Percentiles rank a stretch among this genome's conserved stretches.
phyloP scores from a whole-genome alignment of 176 grass and related monocot genomes.

The Musa troglodytarum region DNA sequence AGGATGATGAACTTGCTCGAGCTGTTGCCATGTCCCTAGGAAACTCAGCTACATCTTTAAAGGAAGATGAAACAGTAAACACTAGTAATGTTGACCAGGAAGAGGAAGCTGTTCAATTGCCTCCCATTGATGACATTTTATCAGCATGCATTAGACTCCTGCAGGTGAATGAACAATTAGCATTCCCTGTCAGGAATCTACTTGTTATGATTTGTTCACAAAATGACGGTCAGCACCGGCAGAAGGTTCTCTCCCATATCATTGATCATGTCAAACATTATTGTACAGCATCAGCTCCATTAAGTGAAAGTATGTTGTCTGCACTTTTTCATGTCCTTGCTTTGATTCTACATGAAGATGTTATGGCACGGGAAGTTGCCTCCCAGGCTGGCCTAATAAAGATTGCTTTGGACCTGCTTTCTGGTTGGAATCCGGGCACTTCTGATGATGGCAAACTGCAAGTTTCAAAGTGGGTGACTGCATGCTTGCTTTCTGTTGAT shows the following conservation, averaged over 20 bases:
- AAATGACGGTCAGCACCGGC: constrained; percentile 82
- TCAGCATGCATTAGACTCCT: constrained; percentile 66
- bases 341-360: constrained; percentile 89
- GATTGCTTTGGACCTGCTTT: constrained; percentile 70
- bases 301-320: constrained; percentile 47
- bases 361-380: constrained; percentile 61
- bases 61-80: constrained; percentile 50
- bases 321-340: constrained; percentile 85
- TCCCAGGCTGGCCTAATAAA: constrained; percentile 66
- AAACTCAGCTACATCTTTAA: constrained; percentile 54
- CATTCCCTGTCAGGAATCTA: constrained; percentile 83
- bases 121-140: constrained; percentile 83
- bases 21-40: constrained; percentile 94
- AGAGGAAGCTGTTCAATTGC: constrained; percentile 70
- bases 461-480: constrained; percentile 88
- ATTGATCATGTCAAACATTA: constrained; percentile 81
- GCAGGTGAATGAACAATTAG: constrained; percentile 69
- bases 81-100: constrained; percentile 50
- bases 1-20: constrained; percentile 93
- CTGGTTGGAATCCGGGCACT: constrained; percentile 48
- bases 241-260: constrained; percentile 71
- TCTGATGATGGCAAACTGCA: constrained; percentile 32
- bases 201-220: constrained; percentile 86
- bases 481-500: constrained; percentile 94
- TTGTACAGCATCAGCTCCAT: constrained; percentile 30